These are phyloP conservation scores for Malassezia japonica DNA, from an alignment of 1,284 basidiomycete genomes.

Conservation along the genomic window DNA sequence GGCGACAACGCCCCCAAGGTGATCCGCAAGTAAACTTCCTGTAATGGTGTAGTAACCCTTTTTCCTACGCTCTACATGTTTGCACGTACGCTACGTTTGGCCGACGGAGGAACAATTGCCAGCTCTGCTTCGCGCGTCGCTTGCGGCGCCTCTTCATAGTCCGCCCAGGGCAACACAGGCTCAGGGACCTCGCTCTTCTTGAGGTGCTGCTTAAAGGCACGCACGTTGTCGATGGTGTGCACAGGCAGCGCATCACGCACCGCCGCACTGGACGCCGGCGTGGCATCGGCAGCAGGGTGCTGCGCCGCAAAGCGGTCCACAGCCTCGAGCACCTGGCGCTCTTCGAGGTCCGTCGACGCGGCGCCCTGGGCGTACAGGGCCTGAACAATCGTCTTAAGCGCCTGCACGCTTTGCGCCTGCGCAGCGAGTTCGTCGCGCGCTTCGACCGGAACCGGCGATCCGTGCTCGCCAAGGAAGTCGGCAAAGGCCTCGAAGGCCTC, in stretches of 20 bases:
- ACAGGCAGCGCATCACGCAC: slow-evolving; percentile 53
- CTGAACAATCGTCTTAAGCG: slow-evolving; percentile 31
- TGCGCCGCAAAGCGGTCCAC: slow-evolving; percentile 59
- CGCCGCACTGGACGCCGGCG: slow-evolving; percentile 47
- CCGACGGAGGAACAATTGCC: not conserved
- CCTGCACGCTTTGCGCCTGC: slow-evolving; percentile 52
- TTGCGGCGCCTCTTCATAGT: slow-evolving; percentile 22
- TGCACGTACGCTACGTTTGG: not conserved
- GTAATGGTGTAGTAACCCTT: not conserved
- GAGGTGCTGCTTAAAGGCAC: slow-evolving; percentile 62
- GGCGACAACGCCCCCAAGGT: slow-evolving; percentile 37
- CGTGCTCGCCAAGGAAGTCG: slow-evolving; percentile 54
- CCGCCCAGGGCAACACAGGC: slow-evolving; percentile 45
- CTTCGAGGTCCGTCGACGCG: slow-evolving; percentile 50
- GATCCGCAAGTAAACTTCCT: slow-evolving; percentile 22
- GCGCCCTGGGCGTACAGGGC: slow-evolving; percentile 45
- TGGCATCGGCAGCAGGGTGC: slow-evolving; percentile 54
- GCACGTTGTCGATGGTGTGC: slow-evolving; percentile 59
- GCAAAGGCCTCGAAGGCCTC: slow-evolving; percentile 62
- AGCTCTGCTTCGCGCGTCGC: slow-evolving; percentile 13
- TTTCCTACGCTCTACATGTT: not conserved
- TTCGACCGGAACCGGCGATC: slow-evolving; percentile 55
- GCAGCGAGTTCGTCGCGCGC: slow-evolving; percentile 53
- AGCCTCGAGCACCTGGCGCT: slow-evolving; percentile 53
- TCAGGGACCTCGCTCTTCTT: slow-evolving; percentile 50